Conservation (phyloP, 2,329 filamentous ascomycete species). For the Paraphoma chrysanthemicola region DNA sequence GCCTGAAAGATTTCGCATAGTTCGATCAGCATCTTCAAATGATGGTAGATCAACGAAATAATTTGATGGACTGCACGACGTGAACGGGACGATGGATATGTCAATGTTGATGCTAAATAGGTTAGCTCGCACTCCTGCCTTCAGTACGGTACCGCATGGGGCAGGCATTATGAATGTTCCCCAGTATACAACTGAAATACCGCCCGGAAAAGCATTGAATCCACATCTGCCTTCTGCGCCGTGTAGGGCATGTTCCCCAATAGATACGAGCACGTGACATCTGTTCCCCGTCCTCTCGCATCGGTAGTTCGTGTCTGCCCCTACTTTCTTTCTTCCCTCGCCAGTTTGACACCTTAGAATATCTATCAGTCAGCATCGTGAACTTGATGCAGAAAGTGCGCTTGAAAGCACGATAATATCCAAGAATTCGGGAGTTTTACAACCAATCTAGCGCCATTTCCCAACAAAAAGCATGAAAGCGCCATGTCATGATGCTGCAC, state of each 20-base stretch:
- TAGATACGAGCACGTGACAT: background rate
- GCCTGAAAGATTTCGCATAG: constrained; percentile 64
- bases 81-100: constrained; percentile 73
- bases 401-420: background rate
- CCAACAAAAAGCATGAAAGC: background rate
- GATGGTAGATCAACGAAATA: constrained; percentile 74
- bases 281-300: background rate
- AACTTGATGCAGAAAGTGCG: background rate
- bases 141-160: no score
- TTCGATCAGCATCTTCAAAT: constrained; percentile 63
- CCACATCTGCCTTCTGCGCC: background rate
- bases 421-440: background rate
- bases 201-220: background rate
- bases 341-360: background rate
- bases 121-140: background rate
- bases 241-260: constrained; percentile 1
- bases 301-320: background rate
- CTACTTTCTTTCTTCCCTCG: background rate
- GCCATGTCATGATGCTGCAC: background rate
- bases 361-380: background rate
- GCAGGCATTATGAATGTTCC: no score
- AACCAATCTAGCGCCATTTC: background rate
- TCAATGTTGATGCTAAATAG: constrained; percentile 61
- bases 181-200: background rate
- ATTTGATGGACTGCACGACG: constrained; percentile 73